Conservation (phyloP, 768 basidiomycete genomes). For the Cystofilobasidium ferigula region DNA sequence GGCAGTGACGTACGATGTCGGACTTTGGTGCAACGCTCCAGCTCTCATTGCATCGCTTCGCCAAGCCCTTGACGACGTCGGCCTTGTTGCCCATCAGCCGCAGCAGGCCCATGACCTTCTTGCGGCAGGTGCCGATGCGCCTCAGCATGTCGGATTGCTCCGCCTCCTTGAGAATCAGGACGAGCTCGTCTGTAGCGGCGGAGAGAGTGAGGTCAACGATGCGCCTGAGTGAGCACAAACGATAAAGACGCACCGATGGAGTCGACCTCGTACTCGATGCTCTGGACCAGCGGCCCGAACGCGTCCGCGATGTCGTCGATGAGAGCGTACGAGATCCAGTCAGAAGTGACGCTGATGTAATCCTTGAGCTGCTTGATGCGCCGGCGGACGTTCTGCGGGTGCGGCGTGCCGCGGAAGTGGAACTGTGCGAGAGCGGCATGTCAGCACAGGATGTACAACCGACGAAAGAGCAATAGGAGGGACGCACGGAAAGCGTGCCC, state of each 20-base stretch:
- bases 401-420: conserved; percentile 93
- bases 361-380: conserved; percentile 98
- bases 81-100: conserved; percentile 99
- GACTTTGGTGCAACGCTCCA: conserved; percentile 88
- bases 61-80: conserved; percentile 96
- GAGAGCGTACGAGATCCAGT: conserved; percentile 99
- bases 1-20: conserved; percentile 49
- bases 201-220: too few relatives aligned
- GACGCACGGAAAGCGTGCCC: conserved; percentile 77
- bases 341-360: conserved; percentile 95
- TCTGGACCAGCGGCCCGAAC: conserved; percentile 94
- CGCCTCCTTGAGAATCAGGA: conserved; percentile 79
- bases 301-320: conserved; percentile 99
- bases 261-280: conserved; percentile 98
- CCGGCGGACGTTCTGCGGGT: conserved; percentile 93
- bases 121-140: conserved; percentile 91
- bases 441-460: neutral
- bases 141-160: conserved; percentile 98
- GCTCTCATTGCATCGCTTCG: conserved; percentile 48
- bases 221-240: neutral
- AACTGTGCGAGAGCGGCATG: conserved; percentile 49
- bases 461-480: neutral
- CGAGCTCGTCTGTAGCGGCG: conserved; percentile 1
- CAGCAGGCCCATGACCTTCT: conserved; percentile 97
- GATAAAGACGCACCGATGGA: conserved; percentile 64